A percentile compares a stretch with the other conserved stretches of the same genome.
phyloP scores from a whole-genome alignment of 331 rosid species.

The Cucumis variabilis region DNA sequence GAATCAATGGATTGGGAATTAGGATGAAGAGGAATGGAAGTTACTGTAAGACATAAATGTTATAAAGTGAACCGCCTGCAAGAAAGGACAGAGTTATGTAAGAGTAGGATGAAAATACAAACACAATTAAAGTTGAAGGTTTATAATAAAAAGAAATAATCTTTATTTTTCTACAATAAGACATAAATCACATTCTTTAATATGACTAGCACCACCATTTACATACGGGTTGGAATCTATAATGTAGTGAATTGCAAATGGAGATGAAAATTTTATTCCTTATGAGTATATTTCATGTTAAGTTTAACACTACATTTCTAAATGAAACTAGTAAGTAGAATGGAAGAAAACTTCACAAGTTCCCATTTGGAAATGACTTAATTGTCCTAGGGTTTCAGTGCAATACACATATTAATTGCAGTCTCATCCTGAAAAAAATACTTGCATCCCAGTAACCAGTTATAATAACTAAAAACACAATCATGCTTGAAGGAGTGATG shows the following conservation, averaged over 20 bases:
- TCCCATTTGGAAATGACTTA: not conserved
- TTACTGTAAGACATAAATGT: constrained; percentile 48
- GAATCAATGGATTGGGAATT: too few species aligned
- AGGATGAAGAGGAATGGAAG: too few species aligned
- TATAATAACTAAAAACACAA: constrained; percentile 18
- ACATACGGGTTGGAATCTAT: not conserved
- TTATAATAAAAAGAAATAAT: not conserved
- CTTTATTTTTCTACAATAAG: not conserved
- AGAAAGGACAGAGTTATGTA: constrained; percentile 24
- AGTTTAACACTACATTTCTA: constrained; percentile 8
- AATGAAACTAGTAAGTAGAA: not conserved
- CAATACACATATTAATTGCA: not conserved
- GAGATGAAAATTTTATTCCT: constrained; percentile 13
- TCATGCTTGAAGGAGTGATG: not conserved
- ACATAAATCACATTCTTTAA: not conserved
- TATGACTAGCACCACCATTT: not conserved
- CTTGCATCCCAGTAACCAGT: not conserved
- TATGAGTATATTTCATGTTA: not conserved
- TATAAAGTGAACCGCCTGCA: constrained; percentile 90
- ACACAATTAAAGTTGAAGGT: constrained; percentile 5
- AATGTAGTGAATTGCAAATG: not conserved
- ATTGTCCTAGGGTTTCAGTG: not conserved
- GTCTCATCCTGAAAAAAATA: not conserved
- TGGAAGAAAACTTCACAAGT: constrained; percentile 3
- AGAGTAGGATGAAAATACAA: constrained; percentile 13